Conservation (phyloP, 2,329 filamentous ascomycete species). For the Plenodomus lindquistii region DNA sequence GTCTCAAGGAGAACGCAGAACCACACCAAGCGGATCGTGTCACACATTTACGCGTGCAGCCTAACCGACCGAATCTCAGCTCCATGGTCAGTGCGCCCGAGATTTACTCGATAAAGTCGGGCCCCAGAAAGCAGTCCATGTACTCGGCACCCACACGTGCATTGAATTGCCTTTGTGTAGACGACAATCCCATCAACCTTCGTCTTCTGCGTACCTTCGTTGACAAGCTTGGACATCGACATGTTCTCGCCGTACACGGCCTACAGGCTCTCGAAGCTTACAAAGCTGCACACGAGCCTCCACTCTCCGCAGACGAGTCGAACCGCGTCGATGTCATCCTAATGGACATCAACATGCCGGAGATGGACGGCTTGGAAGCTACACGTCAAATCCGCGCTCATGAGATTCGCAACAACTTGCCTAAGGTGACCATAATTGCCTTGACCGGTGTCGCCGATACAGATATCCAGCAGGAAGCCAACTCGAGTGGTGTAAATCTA, state of each 20-base stretch:
- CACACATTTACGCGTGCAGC: conserved; percentile 8
- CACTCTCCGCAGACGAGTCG: conserved; percentile 3
- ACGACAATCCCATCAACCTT: conserved; percentile 48
- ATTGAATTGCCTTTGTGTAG: conserved; percentile 42
- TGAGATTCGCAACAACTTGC: conserved; percentile 49
- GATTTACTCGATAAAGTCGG: conserved; percentile 23
- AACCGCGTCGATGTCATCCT: conserved; percentile 35
- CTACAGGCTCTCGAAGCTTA: conserved; percentile 41
- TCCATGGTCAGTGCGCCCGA: conserved; percentile 39
- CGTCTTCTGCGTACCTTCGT: conserved; percentile 42
- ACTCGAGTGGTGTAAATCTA: conserved; percentile 57
- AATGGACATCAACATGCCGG: conserved; percentile 46
- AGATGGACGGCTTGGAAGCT: conserved; percentile 47
- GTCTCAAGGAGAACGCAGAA: conserved; percentile 31
- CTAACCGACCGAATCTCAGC: conserved; percentile 31
- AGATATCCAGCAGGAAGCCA: conserved; percentile 55
- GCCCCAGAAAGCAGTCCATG: conserved; percentile 20
- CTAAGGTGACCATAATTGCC: conserved; percentile 55
- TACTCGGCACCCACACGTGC: conserved; percentile 20
- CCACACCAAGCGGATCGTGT: conserved; percentile 12
- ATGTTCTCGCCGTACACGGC: conserved; percentile 41
- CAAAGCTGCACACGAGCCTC: conserved; percentile 22
- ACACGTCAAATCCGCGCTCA: conserved; percentile 48
- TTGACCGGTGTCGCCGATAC: conserved; percentile 58
- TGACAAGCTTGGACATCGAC: conserved; percentile 38